A percentile compares a stretch with the other conserved stretches of the same genome.
These are phyloP conservation scores for Spizellomyces punctatus DNA, from an alignment of 192 early-diverging fungal genomes.

Conservation along the genomic window DNA sequence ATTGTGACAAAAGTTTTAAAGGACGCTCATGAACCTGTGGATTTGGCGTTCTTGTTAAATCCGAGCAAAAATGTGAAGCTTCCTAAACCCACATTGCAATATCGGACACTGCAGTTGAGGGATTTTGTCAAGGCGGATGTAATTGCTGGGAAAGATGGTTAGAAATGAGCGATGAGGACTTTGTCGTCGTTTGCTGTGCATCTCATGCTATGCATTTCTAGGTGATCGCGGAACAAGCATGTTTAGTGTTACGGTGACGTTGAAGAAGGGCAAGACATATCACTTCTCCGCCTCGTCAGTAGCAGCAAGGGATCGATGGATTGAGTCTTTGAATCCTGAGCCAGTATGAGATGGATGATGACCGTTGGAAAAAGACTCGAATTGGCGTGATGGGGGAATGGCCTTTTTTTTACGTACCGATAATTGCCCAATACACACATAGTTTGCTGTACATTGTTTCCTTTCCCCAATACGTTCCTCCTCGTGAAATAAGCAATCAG, in stretches of 20 bases:
- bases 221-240: slow-evolving; percentile 22
- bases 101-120: slow-evolving; percentile 16
- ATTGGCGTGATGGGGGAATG: too few relatives aligned
- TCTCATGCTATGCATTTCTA: background rate
- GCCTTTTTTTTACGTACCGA: too few relatives aligned
- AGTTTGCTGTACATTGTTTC: too few relatives aligned
- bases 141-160: slow-evolving; percentile 16
- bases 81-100: slow-evolving; percentile 29
- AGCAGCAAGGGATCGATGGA: slow-evolving; percentile 17
- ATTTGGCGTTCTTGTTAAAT: slow-evolving; percentile 1
- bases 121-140: slow-evolving; percentile 27
- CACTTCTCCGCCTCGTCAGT: slow-evolving; percentile 10
- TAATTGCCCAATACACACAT: too few relatives aligned
- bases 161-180: too few relatives aligned
- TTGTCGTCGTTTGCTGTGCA: background rate
- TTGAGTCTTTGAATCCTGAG: slow-evolving; percentile 17
- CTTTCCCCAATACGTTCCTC: too few relatives aligned
- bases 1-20: slow-evolving; percentile 26
- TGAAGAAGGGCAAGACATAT: slow-evolving; percentile 33
- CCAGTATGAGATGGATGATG: background rate
- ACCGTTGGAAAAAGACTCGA: too few relatives aligned
- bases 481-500: too few relatives aligned
- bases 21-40: slow-evolving; percentile 12
- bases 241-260: slow-evolving; percentile 19
- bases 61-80: slow-evolving; percentile 16